These are phyloP conservation scores for Fomitiporia mediterranea DNA, from an alignment of 1,284 basidiomycete genomes.

Conservation along the genomic window DNA sequence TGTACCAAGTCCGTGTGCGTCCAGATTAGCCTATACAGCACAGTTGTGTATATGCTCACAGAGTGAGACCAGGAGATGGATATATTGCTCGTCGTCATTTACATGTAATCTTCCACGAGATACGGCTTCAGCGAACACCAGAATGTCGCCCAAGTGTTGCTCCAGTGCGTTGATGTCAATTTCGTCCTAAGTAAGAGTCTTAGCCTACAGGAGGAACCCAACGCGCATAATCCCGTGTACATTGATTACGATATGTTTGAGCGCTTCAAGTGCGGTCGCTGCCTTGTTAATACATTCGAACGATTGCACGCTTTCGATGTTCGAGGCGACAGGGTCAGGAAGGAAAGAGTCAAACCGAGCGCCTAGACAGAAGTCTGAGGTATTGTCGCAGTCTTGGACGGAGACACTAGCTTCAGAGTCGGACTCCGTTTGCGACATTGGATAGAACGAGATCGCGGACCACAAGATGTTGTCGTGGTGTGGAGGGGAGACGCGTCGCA, in stretches of 20 bases:
- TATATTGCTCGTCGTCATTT: constrained; percentile 5
- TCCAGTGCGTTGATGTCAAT: not conserved
- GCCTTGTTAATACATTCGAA: not conserved
- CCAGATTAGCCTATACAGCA: not conserved
- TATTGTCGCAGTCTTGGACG: no score
- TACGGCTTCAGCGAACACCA: constrained; percentile 8
- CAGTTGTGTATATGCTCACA: constrained; percentile 3
- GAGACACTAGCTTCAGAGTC: not conserved
- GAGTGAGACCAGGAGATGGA: constrained; percentile 1
- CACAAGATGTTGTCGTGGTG: no score
- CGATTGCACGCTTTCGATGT: not conserved
- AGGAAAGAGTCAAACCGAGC: no score
- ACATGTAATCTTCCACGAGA: not conserved
- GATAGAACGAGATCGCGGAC: no score
- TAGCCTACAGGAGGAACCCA: no score
- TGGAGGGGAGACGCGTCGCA: constrained; percentile 15
- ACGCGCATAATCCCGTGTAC: not conserved
- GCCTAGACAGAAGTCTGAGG: no score
- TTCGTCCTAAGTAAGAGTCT: not conserved
- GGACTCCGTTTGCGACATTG: not conserved
- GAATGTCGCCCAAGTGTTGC: not conserved
- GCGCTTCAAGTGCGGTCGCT: not conserved
- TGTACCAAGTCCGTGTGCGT: not conserved
- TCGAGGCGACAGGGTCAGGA: not conserved
- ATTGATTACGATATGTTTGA: not conserved